A percentile compares a stretch with the other conserved stretches of the same genome.
phyloP scores from a whole-genome alignment of 768 basidiomycete genomes.

The Phlegmacium glaucopus region DNA sequence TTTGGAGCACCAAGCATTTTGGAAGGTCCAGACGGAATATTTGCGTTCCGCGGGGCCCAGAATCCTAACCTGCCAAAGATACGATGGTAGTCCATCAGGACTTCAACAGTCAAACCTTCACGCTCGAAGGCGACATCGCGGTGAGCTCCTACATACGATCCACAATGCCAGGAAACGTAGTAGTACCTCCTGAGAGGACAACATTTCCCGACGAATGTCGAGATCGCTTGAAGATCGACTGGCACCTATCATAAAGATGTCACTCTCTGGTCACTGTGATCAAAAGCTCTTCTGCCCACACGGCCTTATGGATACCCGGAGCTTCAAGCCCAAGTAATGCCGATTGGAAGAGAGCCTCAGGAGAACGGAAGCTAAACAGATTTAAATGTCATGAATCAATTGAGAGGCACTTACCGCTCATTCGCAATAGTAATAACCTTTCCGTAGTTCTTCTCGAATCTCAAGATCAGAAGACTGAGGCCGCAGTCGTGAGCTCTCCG shows the following conservation, averaged over 20 bases:
- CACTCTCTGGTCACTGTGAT: conserved; percentile 2
- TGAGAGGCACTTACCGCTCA: conserved; percentile 70
- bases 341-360: conserved; percentile 96
- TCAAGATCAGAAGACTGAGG: conserved; percentile 85
- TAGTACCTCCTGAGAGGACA: conserved; percentile 7
- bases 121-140: neutral
- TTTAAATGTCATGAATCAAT: too few species aligned
- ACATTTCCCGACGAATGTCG: conserved; percentile 78
- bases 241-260: conserved; percentile 36
- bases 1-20: conserved; percentile 7
- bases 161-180: conserved; percentile 8
- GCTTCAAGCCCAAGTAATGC: conserved; percentile 87
- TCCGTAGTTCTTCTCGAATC: conserved; percentile 92
- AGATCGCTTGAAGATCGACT: conserved; percentile 87
- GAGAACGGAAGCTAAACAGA: conserved; percentile 78
- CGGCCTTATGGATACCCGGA: conserved; percentile 90
- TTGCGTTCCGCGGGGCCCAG: conserved; percentile 4
- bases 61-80: conserved; percentile 2
- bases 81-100: too few species aligned
- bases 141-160: conserved; percentile 5
- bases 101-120: too few species aligned
- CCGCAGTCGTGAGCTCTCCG: conserved; percentile 88
- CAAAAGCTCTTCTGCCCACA: conserved; percentile 35
- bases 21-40: conserved; percentile 9
- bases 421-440: conserved; percentile 95